These are phyloP conservation scores for Sphagnum magellanicum DNA, from an alignment of 228 moss, liverwort and hornwort genomes.

Conservation along the genomic window DNA sequence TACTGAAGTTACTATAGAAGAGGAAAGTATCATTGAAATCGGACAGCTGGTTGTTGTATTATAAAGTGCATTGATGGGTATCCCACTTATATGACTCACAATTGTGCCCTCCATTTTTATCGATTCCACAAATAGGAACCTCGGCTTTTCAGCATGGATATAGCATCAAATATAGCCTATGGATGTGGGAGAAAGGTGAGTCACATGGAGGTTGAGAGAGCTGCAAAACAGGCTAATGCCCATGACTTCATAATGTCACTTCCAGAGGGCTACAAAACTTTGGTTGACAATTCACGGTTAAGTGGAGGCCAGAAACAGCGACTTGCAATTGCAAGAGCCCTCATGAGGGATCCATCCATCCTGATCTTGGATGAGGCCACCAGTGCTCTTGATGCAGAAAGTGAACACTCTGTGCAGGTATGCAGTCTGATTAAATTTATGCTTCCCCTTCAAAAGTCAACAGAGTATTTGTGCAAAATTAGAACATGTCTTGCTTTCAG, in stretches of 20 bases:
- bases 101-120: neutral
- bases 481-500: too few species aligned
- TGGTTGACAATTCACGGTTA: conserved; percentile 90
- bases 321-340: conserved; percentile 93
- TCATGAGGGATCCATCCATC: conserved; percentile 80
- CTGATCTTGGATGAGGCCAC: conserved; percentile 95
- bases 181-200: conserved; percentile 44
- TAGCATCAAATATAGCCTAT: conserved; percentile 92
- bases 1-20: too few species aligned
- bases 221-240: conserved; percentile 90
- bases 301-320: conserved; percentile 99
- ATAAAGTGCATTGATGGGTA: too few species aligned
- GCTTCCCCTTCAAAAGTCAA: neutral
- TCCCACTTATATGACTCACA: too few species aligned
- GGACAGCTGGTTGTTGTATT: too few species aligned
- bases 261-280: conserved; percentile 83
- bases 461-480: too few species aligned
- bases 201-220: conserved; percentile 62
- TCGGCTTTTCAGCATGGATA: conserved; percentile 96
- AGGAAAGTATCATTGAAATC: too few species aligned
- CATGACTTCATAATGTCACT: conserved; percentile 85
- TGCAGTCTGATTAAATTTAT: neutral
- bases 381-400: conserved; percentile 97
- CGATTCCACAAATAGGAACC: conserved; percentile 52
- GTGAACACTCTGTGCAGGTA: conserved; percentile 98